Conservation (phyloP, 805 yeast species). For the Scheffersomyces coipomensis region DNA sequence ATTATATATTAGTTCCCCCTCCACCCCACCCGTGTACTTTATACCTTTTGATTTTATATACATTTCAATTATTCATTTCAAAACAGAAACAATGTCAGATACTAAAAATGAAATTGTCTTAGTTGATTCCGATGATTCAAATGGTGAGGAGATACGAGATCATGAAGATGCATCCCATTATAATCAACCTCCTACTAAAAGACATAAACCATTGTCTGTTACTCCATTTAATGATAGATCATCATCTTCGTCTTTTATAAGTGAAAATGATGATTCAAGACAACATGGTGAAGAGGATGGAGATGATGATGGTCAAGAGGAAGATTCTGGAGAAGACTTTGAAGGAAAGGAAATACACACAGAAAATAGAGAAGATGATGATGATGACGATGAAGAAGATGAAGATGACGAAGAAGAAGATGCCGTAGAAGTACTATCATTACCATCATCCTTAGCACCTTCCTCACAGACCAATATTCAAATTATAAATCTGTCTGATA, state of each 20-base stretch:
- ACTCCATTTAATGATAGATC: constrained; percentile 6
- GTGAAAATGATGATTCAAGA: constrained; percentile 1
- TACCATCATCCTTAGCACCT: constrained; percentile 5
- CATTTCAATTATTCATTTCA: too few species aligned
- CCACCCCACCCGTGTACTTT: too few species aligned
- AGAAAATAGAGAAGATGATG: not conserved
- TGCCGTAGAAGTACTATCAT: not conserved
- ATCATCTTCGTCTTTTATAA: constrained; percentile 3
- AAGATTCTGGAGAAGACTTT: not conserved
- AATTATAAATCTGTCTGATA: constrained; percentile 1
- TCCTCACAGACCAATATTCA: not conserved
- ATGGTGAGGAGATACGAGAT: constrained; percentile 1
- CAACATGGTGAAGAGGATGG: constrained; percentile 2
- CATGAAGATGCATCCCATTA: constrained; percentile 4
- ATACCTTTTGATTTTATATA: too few species aligned
- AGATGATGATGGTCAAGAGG: not conserved
- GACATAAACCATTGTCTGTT: constrained; percentile 3
- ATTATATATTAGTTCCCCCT: too few species aligned
- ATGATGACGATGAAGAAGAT: constrained; percentile 2
- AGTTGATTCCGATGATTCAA: constrained; percentile 24
- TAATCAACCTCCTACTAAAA: constrained; percentile 4
- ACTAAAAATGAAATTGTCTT: constrained; percentile 19
- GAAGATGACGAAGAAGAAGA: not conserved
- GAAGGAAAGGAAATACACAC: not conserved
- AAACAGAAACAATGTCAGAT: too few species aligned